Percentiles rank a stretch among this genome's conserved stretches.
Conservation (phyloP, 306 rosid genomes). For the Cucumis melo region DNA sequence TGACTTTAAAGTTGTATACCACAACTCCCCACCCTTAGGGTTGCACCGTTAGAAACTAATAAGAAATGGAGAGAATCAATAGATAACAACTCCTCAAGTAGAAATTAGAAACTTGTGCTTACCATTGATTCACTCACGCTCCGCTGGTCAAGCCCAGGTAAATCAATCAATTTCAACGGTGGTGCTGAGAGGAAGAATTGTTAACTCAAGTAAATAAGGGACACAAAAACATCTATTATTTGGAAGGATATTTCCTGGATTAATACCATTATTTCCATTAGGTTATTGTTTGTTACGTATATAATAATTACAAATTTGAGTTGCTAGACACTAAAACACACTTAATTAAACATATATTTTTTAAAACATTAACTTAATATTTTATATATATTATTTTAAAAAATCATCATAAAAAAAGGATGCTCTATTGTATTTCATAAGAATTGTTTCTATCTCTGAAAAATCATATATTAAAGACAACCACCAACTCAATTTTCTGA, state of each 20-base stretch:
- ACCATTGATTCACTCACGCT: conserved; percentile 74
- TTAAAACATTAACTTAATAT: too few species aligned
- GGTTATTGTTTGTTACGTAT: neutral
- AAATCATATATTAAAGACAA: neutral
- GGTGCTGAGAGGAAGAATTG: conserved; percentile 62
- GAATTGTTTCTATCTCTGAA: neutral
- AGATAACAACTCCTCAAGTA: conserved; percentile 3
- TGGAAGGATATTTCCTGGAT: neutral
- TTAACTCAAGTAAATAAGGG: neutral
- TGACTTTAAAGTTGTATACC: neutral
- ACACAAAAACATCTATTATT: neutral
- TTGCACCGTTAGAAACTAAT: neutral
- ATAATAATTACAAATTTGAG: neutral
- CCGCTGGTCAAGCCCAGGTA: conserved; percentile 96
- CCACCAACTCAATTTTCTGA: neutral
- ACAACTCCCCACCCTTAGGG: neutral
- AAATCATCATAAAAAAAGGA: neutral
- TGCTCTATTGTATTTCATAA: neutral
- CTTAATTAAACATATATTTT: neutral
- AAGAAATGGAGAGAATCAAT: neutral
- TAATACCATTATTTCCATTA: neutral
- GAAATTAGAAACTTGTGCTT: conserved; percentile 19
- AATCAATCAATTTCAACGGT: conserved; percentile 78
- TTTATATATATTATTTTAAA: neutral
- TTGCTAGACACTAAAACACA: neutral